Evolutionary conservation across 2,329 filamentous ascomycete species (phyloP), one percentile per base, ranked within the genome.

Genomic region (Paraconiothyrium sp.): DNA sequence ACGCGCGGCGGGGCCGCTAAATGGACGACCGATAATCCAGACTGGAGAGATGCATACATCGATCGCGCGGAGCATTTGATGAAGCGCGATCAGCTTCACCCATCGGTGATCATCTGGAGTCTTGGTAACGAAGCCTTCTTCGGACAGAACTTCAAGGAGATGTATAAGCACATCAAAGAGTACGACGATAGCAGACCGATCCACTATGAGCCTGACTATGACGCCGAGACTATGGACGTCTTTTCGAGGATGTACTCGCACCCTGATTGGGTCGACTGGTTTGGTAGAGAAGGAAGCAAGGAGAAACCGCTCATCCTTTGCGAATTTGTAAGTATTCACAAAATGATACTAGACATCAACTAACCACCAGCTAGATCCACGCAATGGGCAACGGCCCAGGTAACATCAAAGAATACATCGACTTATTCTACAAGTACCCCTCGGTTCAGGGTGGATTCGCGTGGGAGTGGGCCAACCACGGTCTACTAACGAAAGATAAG

Each of bases 371-470:
- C 2, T n/a, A 74, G 70, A 68, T 79, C 0, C 84, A 86, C 68
- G 89, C 90, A 1, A 92, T 92, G 90, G 90, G 90, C 6, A 92
- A 92, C 68, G 90, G 89, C 0, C 90, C 90, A 0, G 90, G 90
- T 1, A 86, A 85, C 37, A 81, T 92, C 11, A 84, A 89, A 62
- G 90, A 92, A 62, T 92, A 92, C 62, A 82, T 90, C 52, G 81
- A 88, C 44, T 82, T 84, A 0, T 92, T 92, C 78, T 84, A 85
- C 35, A 82, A 82, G 32, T 80, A 90, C 61, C 84, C 84, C 0
- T 83, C 84, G 2, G 82, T 92, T 0, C 89, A 91, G 69, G 90
- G 90, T 11, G 90, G 89, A 0, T 79, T 80, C 70, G 75, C 80
- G 0, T 82, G 80, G 80, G 80, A 82, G 55, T 82, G 80, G 80